A percentile compares a stretch with the other conserved stretches of the same genome.
Conservation (phyloP, 2,329 filamentous ascomycete genomes). For the Dactylellina drechsleri region DNA sequence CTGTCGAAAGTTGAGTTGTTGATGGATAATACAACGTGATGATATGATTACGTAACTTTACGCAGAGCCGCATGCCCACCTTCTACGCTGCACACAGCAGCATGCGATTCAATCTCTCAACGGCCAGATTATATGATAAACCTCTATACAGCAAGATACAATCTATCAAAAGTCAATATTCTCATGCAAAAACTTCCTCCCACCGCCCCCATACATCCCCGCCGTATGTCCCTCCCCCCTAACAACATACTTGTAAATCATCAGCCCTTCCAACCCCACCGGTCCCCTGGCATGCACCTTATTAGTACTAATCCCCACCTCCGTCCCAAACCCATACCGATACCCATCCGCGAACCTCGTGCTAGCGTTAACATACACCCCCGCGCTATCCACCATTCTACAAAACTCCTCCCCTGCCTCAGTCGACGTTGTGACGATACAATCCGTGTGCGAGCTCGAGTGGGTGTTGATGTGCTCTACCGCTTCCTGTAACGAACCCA, state of each 20-base stretch:
- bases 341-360: conserved; percentile 95
- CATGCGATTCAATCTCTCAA: too few species aligned
- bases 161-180: conserved; percentile 24
- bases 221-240: conserved; percentile 77
- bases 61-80: too few species aligned
- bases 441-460: conserved; percentile 87
- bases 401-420: conserved; percentile 82
- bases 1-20: too few species aligned
- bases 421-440: conserved; percentile 78
- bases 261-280: conserved; percentile 91
- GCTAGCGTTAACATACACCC: conserved; percentile 96
- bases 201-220: conserved; percentile 38
- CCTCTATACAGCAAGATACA: too few species aligned
- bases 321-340: conserved; percentile 96
- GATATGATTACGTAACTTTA: too few species aligned
- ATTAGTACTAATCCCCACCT: conserved; percentile 98
- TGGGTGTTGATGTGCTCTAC: conserved; percentile 90
- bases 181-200: conserved; percentile 53
- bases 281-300: conserved; percentile 96
- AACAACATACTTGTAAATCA: conserved; percentile 97
- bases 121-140: too few species aligned
- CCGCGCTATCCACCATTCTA: conserved; percentile 84
- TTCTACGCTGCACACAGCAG: too few species aligned
- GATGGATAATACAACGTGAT: too few species aligned
- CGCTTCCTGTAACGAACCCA: conserved; percentile 75